A percentile compares a stretch with the other conserved stretches of the same genome.
phyloP scores from a whole-genome alignment of 2,329 filamentous ascomycete genomes.

The Dothideomycetes sp. region DNA sequence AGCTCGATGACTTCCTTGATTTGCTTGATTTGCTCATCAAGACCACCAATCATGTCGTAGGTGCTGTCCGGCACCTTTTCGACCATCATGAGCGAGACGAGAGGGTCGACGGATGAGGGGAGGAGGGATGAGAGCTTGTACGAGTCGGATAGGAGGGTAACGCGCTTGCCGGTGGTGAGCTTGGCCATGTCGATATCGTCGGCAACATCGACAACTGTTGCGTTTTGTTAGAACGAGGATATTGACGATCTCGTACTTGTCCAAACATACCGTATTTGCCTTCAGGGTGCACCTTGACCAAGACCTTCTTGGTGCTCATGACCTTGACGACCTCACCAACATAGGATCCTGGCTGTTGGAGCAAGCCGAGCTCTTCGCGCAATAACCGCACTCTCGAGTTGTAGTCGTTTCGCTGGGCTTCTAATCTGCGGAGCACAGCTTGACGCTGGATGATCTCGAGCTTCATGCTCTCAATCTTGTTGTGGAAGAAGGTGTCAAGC shows the following conservation, averaged over 20 bases:
- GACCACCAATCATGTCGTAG: constrained; percentile 99
- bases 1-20: constrained; percentile 99
- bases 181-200: constrained; percentile 92
- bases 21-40: constrained; percentile 99
- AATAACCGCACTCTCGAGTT: constrained; percentile 94
- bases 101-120: constrained; percentile 92
- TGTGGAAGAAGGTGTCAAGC: constrained; percentile 98
- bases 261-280: constrained; percentile 85
- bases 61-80: constrained; percentile 99
- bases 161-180: constrained; percentile 93
- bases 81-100: constrained; percentile 99
- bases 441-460: constrained; percentile 99
- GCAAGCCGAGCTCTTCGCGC: constrained; percentile 85
- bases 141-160: constrained; percentile 89
- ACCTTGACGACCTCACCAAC: constrained; percentile 99
- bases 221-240: neutral
- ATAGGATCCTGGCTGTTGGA: constrained; percentile 96
- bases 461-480: constrained; percentile 99
- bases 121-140: constrained; percentile 99
- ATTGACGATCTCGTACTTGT: neutral
- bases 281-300: constrained; percentile 98
- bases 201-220: constrained; percentile 82
- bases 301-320: constrained; percentile 98
- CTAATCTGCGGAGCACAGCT: constrained; percentile 84
- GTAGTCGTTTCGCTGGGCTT: constrained; percentile 98